A percentile compares a stretch with the other conserved stretches of the same genome.
Conservation (phyloP, 805 yeast species). For the Millerago galiae region DNA sequence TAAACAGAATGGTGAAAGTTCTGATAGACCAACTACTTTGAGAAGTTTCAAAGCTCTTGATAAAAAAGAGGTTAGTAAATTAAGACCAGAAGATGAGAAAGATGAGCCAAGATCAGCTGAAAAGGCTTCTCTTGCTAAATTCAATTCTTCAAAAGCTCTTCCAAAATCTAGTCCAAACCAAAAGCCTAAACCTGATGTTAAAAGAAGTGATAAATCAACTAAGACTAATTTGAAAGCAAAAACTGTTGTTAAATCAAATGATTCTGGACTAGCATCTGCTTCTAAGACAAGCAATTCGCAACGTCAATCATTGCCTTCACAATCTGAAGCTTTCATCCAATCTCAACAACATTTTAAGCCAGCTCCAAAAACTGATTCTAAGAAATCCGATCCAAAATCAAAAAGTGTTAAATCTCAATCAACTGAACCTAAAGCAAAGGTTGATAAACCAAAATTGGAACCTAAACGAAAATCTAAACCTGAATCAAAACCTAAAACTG, state of each 20-base stretch:
- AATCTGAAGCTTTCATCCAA: not conserved
- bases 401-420: not conserved
- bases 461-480: not conserved
- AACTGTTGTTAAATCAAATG: not conserved
- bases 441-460: not conserved
- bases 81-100: constrained; percentile 15
- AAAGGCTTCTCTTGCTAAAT: too few relatives aligned
- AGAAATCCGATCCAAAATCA: not conserved
- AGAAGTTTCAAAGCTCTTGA: constrained; percentile 29
- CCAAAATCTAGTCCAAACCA: not conserved
- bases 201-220: not conserved
- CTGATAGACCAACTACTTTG: constrained; percentile 30
- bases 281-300: too few relatives aligned
- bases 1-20: constrained; percentile 14
- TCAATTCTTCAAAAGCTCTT: too few relatives aligned
- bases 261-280: too few relatives aligned
- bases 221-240: not conserved
- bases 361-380: not conserved
- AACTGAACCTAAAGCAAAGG: not conserved
- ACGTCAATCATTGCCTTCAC: not conserved
- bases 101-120: too few relatives aligned
- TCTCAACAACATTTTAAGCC: not conserved
- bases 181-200: not conserved
- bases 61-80: constrained; percentile 18
- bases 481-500: not conserved